Base-by-base conservation (phyloP, 192 early-diverging fungal genomes). In the Rhizoclosmatium globosum region DNA sequence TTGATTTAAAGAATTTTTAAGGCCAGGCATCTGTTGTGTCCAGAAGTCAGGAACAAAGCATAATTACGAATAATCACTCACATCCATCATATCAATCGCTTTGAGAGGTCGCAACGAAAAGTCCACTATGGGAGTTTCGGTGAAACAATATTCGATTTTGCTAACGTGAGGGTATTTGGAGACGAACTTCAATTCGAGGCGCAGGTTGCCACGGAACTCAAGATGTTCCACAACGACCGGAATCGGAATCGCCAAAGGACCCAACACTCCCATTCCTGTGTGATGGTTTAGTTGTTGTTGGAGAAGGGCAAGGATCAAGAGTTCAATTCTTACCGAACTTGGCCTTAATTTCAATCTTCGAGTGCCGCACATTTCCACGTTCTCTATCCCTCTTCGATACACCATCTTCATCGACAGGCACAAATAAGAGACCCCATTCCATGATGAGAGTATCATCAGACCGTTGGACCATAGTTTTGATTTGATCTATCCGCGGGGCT, bases 351-450 rank as follows among this genome's bases (percentile, higher is more conserved):
- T 94, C 92, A 21, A 99, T 91, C 85, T 94, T 94, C 64, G 95
- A 94, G 82, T 96, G 94, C 19, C 82, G 57, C 4, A 87, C 58
- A 47, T 94, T 91, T 64, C 73, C 69, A 17, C 71, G 62, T 59
- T 80, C 68, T 41, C 70, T 68, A 62, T 85, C 71, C 17, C 75
- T 60, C 43, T 79, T 79, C 41, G 79, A 64, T 6, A 85, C 50
- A 47, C 58, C 88, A 56, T 93, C 85, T 64, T 91, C 86, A 80
- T 96, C 95, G 66, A 94, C 92, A 13, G 95, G 95, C 58, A 88
- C 90, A 81, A 96, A 96, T 50, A 91, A 89, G 9, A 95, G 85
- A 69, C 92, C 93, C 94, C 93, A 96, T 87, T 97, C 95, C 95
- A 98, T 96, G 47, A 94, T 82, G 87, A 90, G 76, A 19, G 72